A percentile compares a stretch with the other conserved stretches of the same genome.
Evolutionary conservation across 148 eudicot species (phyloP).

Genomic region (Rhododendron henanense): DNA sequence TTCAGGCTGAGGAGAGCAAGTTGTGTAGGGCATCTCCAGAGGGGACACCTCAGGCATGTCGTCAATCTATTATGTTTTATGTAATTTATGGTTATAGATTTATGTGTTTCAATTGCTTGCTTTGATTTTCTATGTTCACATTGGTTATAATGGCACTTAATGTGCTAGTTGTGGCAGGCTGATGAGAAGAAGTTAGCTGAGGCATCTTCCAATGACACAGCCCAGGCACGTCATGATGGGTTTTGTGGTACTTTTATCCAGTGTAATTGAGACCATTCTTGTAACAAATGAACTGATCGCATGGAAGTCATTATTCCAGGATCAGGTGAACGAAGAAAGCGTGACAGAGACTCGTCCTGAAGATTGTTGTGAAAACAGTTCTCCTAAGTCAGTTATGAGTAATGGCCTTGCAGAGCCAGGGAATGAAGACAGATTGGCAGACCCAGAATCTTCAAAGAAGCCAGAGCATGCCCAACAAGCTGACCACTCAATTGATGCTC

Average conservation of each 20-base stretch:
- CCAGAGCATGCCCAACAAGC: slow-evolving; percentile 23
- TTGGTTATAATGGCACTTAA: background rate
- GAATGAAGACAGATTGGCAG: slow-evolving; percentile 34
- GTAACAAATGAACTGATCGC: background rate
- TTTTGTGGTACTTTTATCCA: background rate
- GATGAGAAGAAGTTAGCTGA: slow-evolving; percentile 15
- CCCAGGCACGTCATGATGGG: slow-evolving; percentile 13
- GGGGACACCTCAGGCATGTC: slow-evolving; percentile 35
- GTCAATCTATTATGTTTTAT: background rate
- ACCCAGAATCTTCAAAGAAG: slow-evolving; percentile 28
- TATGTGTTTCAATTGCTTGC: background rate
- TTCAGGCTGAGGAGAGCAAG: slow-evolving; percentile 35
- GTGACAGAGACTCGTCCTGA: slow-evolving; percentile 26
- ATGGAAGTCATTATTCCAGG: slow-evolving; percentile 2
- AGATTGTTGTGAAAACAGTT: slow-evolving; percentile 15
- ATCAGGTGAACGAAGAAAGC: slow-evolving; percentile 42
- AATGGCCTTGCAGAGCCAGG: slow-evolving; percentile 42
- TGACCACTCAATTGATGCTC: slow-evolving; percentile 21
- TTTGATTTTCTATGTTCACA: slow-evolving; percentile 2
- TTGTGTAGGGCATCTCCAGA: slow-evolving; percentile 27
- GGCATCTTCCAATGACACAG: slow-evolving; percentile 16
- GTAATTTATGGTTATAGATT: background rate
- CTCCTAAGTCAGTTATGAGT: slow-evolving; percentile 48
- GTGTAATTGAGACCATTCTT: background rate
- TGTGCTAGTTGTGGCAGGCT: slow-evolving; percentile 21